phyloP scores from a whole-genome alignment of 176 grass and related monocot species.

The Rhynchospora pubera region DNA sequence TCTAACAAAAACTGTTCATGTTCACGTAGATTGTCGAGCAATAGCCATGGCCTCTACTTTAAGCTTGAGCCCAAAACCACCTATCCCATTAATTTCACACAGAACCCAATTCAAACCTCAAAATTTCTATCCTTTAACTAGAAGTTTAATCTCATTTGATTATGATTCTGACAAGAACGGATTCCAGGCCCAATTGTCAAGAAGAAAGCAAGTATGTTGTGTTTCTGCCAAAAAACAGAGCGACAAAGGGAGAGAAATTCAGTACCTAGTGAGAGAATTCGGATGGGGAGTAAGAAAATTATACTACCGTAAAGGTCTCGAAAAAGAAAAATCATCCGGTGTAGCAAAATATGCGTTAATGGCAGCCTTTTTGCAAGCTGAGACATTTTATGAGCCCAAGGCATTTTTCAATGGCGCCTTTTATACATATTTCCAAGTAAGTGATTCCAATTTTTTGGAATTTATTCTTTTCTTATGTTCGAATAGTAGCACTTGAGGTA shows the following conservation, averaged over 20 bases:
- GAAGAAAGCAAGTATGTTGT: neutral
- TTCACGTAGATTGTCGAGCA: neutral
- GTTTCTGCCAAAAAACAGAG: conserved; percentile 28
- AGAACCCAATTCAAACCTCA: conserved; percentile 12
- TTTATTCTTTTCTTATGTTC: neutral
- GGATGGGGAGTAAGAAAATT: conserved; percentile 72
- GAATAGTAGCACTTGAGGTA: neutral
- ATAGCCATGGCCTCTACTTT: conserved; percentile 13
- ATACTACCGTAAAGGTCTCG: no score
- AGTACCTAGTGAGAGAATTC: conserved; percentile 44
- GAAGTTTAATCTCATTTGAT: neutral
- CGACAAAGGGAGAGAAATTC: neutral
- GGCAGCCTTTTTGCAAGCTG: conserved; percentile 72
- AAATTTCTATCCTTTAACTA: neutral
- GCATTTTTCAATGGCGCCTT: conserved; percentile 64
- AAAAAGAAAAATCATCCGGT: no score
- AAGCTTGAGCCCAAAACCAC: conserved; percentile 15
- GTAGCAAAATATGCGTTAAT: conserved; percentile 64
- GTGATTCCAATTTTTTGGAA: neutral
- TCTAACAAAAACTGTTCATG: neutral
- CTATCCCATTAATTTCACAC: neutral
- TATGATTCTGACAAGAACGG: neutral
- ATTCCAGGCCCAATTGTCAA: neutral
- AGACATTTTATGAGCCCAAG: conserved; percentile 80
- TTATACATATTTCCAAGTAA: conserved; percentile 78